Conservation (phyloP, 768 basidiomycete species). For the Tulasnella sp. region DNA sequence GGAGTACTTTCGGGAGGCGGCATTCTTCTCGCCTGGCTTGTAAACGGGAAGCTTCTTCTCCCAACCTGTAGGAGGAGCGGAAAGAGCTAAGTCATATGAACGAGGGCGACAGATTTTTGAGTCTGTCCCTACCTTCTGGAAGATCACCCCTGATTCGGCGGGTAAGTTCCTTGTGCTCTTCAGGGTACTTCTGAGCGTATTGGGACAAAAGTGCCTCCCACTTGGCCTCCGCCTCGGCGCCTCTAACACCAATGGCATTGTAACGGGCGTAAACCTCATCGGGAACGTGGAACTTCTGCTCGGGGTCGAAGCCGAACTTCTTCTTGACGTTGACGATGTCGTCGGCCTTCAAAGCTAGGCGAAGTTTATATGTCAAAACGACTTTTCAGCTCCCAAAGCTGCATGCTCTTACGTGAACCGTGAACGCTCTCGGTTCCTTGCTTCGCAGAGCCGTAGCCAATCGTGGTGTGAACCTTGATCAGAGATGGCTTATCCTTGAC, state of each 20-base stretch:
- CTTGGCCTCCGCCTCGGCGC: conserved; percentile 69
- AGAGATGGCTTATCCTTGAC: conserved; percentile 84
- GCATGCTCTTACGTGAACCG: conserved; percentile 74
- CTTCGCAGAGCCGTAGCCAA: conserved; percentile 90
- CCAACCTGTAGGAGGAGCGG: conserved; percentile 55
- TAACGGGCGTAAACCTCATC: conserved; percentile 71
- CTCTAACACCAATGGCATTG: conserved; percentile 65
- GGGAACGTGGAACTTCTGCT: conserved; percentile 78
- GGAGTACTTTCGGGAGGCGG: conserved; percentile 90
- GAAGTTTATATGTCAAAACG: background rate
- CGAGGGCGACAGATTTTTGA: background rate
- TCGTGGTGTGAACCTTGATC: conserved; percentile 84
- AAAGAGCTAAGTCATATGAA: background rate
- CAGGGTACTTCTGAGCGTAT: conserved; percentile 79
- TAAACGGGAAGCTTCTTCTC: conserved; percentile 84
- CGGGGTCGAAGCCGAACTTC: conserved; percentile 80
- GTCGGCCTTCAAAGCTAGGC: conserved; percentile 84
- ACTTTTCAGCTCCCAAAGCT: background rate
- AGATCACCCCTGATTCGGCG: conserved; percentile 84
- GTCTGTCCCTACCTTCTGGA: conserved; percentile 53
- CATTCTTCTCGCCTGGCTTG: conserved; percentile 78
- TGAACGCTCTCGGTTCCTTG: conserved; percentile 95
- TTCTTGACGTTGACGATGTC: conserved; percentile 82
- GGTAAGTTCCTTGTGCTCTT: conserved; percentile 81
- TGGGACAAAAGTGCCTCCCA: conserved; percentile 72